Conservation (phyloP, 768 basidiomycete genomes). For the Calvatia gigantea region DNA sequence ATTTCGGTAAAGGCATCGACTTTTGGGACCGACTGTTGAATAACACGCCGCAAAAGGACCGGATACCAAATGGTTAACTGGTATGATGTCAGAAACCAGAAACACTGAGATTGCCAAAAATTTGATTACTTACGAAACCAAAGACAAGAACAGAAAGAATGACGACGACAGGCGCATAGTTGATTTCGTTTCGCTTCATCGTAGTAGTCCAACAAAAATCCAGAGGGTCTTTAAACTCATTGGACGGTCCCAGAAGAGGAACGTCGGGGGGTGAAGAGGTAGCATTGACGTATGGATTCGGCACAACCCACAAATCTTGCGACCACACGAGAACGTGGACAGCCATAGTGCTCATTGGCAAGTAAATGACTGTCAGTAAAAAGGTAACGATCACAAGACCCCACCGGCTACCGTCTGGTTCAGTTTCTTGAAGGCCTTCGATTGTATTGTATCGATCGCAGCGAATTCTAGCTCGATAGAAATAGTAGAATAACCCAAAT, state of each 20-base stretch:
- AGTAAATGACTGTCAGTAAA: conserved; percentile 62
- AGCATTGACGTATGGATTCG: conserved; percentile 64
- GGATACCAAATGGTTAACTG: conserved; percentile 74
- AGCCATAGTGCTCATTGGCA: conserved; percentile 76
- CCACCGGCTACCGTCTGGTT: conserved; percentile 41
- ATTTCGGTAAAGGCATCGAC: conserved; percentile 70
- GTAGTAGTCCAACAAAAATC: conserved; percentile 83
- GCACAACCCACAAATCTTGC: conserved; percentile 68
- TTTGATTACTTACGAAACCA: conserved; percentile 39
- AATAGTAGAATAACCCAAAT: conserved; percentile 52
- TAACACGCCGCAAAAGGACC: conserved; percentile 52
- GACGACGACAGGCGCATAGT: conserved; percentile 62
- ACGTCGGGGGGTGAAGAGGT: conserved; percentile 47
- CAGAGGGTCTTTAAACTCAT: conserved; percentile 54
- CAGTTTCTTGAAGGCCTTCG: conserved; percentile 53
- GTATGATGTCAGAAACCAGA: neutral
- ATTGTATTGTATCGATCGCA: conserved; percentile 46
- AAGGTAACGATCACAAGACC: conserved; percentile 61
- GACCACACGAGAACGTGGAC: conserved; percentile 78
- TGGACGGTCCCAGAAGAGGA: conserved; percentile 50
- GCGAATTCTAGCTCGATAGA: conserved; percentile 45
- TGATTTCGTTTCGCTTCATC: conserved; percentile 65
- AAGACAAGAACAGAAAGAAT: conserved; percentile 54
- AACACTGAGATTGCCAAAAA: neutral
- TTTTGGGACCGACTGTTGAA: conserved; percentile 54